These are phyloP conservation scores for Catharanthus roseus DNA, from an alignment of 257 asterid species.

Conservation along the genomic window DNA sequence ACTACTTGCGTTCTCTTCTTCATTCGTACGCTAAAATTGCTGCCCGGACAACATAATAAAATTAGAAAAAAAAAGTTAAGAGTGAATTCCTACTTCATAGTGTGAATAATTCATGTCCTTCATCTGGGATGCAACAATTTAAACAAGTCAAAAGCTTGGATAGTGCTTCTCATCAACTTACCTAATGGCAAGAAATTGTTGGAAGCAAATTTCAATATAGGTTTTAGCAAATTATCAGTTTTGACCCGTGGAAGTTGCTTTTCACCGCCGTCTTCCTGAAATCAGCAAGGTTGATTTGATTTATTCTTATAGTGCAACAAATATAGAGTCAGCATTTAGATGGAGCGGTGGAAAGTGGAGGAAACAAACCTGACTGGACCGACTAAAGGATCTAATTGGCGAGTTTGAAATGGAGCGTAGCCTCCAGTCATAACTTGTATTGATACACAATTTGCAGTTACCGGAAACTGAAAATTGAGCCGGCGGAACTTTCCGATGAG, in stretches of 20 bases:
- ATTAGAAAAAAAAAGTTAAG: too few species aligned
- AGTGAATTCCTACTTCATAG: not conserved
- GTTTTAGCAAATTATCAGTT: slow-evolving; percentile 34
- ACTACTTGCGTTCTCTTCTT: not conserved
- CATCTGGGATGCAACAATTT: not conserved
- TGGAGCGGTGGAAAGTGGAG: not conserved
- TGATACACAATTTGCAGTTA: slow-evolving; percentile 9
- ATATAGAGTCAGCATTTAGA: not conserved
- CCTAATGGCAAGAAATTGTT: slow-evolving; percentile 80
- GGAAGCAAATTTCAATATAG: slow-evolving; percentile 44
- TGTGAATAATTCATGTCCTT: not conserved
- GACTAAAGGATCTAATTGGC: slow-evolving; percentile 38
- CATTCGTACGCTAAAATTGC: too few species aligned
- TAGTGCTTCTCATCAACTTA: slow-evolving; percentile 16
- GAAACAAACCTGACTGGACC: slow-evolving; percentile 38
- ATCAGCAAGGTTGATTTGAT: slow-evolving; percentile 5
- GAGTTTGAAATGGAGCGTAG: slow-evolving; percentile 30
- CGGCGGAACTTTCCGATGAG: slow-evolving; percentile 6
- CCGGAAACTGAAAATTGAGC: slow-evolving; percentile 7
- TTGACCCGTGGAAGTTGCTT: slow-evolving; percentile 22
- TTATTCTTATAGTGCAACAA: not conserved
- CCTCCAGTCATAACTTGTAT: slow-evolving; percentile 6
- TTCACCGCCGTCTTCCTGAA: slow-evolving; percentile 53
- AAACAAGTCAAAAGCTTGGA: not conserved
- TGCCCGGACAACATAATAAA: too few species aligned